Conservation (phyloP, 2,329 filamentous ascomycete genomes). For the Clarireedia homoeocarpa region DNA sequence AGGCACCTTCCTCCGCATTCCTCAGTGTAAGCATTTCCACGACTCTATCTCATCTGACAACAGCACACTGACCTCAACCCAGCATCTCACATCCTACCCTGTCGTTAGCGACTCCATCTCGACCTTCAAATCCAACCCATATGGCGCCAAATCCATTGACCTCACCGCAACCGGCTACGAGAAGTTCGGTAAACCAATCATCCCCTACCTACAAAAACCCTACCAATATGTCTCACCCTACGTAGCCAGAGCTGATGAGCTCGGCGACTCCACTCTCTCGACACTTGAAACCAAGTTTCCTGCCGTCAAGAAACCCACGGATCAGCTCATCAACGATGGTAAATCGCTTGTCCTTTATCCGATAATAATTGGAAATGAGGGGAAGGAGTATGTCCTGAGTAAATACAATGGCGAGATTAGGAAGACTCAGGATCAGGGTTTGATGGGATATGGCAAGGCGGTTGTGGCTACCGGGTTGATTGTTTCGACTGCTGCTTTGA, state of each 20-base stretch:
- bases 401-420: conserved; percentile 53
- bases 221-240: conserved; percentile 81
- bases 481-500: conserved; percentile 56
- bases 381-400: conserved; percentile 52
- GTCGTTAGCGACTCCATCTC: conserved; percentile 71
- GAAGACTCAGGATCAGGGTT: conserved; percentile 54
- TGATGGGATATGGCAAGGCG: conserved; percentile 64
- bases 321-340: conserved; percentile 59
- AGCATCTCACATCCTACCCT: conserved; percentile 84
- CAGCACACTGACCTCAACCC: conserved; percentile 8
- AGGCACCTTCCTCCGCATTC: conserved; percentile 41
- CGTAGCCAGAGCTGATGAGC: conserved; percentile 68
- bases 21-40: conserved; percentile 33
- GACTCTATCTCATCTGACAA: background rate
- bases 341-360: conserved; percentile 55
- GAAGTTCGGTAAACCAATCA: conserved; percentile 62
- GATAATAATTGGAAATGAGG: conserved; percentile 51
- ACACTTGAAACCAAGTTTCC: conserved; percentile 66
- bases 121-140: conserved; percentile 72
- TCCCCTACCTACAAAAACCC: conserved; percentile 71
- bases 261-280: conserved; percentile 64
- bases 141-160: conserved; percentile 71
- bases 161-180: conserved; percentile 13
- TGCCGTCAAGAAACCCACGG: conserved; percentile 66
- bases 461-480: conserved; percentile 59